Evolutionary conservation across 1,139 yeast species (phyloP).

Genomic region (Yamadazyma atlantica): DNA sequence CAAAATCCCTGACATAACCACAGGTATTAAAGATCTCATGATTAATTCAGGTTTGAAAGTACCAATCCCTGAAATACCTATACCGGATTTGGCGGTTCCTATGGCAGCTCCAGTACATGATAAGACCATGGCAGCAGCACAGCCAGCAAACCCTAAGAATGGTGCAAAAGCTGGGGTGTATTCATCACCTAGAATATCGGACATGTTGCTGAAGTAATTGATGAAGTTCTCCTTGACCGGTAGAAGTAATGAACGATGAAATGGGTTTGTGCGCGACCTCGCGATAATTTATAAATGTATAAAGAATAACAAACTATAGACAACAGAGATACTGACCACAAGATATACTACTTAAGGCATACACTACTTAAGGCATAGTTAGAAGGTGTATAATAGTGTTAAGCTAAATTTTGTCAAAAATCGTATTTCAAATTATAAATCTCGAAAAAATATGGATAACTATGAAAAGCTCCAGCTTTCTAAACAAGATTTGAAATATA

Average conservation of each 20-base stretch:
- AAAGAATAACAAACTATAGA: too few relatives aligned
- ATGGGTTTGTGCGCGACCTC: too few relatives aligned
- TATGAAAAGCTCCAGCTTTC: slow-evolving; percentile 46
- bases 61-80: slow-evolving; percentile 92
- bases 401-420: too few relatives aligned
- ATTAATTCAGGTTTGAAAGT: slow-evolving; percentile 80
- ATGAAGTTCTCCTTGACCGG: too few relatives aligned
- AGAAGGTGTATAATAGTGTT: too few relatives aligned
- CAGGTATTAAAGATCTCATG: slow-evolving; percentile 87
- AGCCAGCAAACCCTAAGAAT: slow-evolving; percentile 92
- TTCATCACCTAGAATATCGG: slow-evolving; percentile 45
- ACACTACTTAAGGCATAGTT: too few relatives aligned
- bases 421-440: too few relatives aligned
- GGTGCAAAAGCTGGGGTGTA: slow-evolving; percentile 89
- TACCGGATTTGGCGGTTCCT: slow-evolving; percentile 98
- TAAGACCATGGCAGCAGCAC: slow-evolving; percentile 87
- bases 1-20: slow-evolving; percentile 96
- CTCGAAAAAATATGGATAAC: slow-evolving; percentile 15
- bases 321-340: slow-evolving; percentile 1
- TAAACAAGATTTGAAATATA: slow-evolving; percentile 48
- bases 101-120: slow-evolving; percentile 96
- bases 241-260: too few relatives aligned
- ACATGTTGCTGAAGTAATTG: too few relatives aligned
- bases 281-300: too few relatives aligned
- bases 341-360: too few relatives aligned